phyloP scores from a whole-genome alignment of 495 filamentous ascomycete species.

The Staphylotrichum tortipilum region DNA sequence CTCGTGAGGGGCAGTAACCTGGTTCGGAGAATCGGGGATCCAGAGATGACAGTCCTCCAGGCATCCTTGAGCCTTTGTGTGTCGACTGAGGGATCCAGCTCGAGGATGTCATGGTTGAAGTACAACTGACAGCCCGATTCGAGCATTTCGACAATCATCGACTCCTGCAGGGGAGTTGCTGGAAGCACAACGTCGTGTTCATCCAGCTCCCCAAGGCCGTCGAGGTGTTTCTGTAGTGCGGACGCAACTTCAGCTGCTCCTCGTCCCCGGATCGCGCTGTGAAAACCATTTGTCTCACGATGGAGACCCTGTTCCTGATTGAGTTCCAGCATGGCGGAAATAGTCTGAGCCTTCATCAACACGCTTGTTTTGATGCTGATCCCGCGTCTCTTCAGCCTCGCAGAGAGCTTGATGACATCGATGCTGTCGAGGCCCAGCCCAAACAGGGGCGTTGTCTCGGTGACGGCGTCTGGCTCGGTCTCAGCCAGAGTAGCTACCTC shows the following conservation, averaged over 20 bases:
- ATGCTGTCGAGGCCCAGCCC: conserved; percentile 63
- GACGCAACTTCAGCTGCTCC: too few relatives aligned
- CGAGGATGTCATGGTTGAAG: conserved; percentile 68
- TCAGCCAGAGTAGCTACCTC: conserved; percentile 55
- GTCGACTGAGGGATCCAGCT: conserved; percentile 43
- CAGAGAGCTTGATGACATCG: conserved; percentile 59
- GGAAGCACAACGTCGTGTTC: conserved; percentile 49
- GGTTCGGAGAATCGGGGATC: conserved; percentile 65
- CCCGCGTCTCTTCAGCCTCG: conserved; percentile 50
- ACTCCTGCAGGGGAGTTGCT: conserved; percentile 69
- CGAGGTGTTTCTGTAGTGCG: not conserved
- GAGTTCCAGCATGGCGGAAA: conserved; percentile 22
- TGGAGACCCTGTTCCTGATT: not conserved
- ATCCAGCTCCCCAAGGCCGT: conserved; percentile 2
- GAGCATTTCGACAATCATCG: conserved; percentile 69
- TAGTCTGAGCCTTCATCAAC: conserved; percentile 61
- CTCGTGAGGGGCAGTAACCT: conserved; percentile 56
- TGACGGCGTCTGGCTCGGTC: conserved; percentile 39
- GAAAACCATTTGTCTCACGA: not conserved
- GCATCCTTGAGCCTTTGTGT: conserved; percentile 45
- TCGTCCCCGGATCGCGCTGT: not conserved
- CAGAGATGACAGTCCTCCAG: conserved; percentile 48
- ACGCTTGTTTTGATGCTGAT: conserved; percentile 54
- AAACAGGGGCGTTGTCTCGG: conserved; percentile 48
- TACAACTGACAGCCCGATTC: conserved; percentile 58